Conservation (phyloP, 2,329 filamentous ascomycete genomes). For the Aspergillus viridinutans region DNA sequence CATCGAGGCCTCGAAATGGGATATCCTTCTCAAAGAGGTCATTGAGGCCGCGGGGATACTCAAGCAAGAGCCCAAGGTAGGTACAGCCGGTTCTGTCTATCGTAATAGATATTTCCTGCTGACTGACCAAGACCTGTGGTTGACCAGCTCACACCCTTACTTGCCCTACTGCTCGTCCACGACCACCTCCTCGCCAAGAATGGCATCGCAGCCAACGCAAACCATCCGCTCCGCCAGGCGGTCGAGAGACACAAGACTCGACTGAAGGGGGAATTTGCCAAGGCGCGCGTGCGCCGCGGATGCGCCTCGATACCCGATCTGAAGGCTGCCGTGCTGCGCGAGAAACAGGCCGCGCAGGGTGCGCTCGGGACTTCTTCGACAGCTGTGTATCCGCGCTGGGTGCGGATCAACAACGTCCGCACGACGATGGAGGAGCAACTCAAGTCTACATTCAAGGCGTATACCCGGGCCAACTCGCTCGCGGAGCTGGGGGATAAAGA, state of each 20-base stretch:
- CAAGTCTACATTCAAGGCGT: conserved; percentile 67
- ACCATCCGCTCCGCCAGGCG: conserved; percentile 70
- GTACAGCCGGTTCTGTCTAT: conserved; percentile 10
- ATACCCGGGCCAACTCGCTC: conserved; percentile 54
- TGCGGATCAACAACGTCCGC: conserved; percentile 77
- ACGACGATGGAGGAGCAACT: conserved; percentile 68
- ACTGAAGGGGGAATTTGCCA: conserved; percentile 75
- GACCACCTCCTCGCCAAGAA: conserved; percentile 77
- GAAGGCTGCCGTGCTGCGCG: conserved; percentile 29
- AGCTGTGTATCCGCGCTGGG: conserved; percentile 74
- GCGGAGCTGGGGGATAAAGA: conserved; percentile 50
- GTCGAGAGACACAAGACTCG: conserved; percentile 79
- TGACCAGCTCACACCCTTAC: conserved; percentile 67
- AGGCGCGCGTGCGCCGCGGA: conserved; percentile 68
- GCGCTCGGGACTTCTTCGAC: conserved; percentile 18
- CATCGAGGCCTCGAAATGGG: conserved; percentile 88
- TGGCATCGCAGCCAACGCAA: conserved; percentile 75
- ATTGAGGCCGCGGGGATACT: conserved; percentile 75
- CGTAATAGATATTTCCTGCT: conserved; percentile 21
- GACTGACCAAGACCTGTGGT: conserved; percentile 33
- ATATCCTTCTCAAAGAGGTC: conserved; percentile 78
- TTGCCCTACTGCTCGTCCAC: conserved; percentile 79
- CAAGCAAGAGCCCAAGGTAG: conserved; percentile 77
- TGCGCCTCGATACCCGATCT: conserved; percentile 66
- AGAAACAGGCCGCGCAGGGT: conserved; percentile 45